phyloP scores from a whole-genome alignment of 139 green algal genomes.

The Chloropicon primus region DNA sequence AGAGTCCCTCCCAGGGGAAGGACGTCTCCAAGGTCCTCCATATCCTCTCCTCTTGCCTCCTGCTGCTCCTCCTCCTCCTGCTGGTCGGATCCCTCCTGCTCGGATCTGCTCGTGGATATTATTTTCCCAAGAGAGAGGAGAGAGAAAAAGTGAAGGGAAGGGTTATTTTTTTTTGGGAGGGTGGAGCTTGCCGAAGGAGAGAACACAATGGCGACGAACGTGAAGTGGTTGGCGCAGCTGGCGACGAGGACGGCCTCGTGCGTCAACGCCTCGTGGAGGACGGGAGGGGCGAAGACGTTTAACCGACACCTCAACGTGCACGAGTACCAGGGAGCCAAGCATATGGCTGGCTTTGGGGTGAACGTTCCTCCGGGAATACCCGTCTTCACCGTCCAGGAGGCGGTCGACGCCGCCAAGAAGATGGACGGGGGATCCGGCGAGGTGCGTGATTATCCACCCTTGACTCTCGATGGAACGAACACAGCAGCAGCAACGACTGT shows the following conservation, averaged over 20 bases:
- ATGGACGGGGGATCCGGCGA: slow-evolving; percentile 56
- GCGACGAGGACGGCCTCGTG: background rate
- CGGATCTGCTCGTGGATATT: too few species aligned
- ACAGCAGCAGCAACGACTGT: too few species aligned
- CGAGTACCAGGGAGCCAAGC: slow-evolving; percentile 65
- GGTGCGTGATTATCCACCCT: slow-evolving; percentile 26
- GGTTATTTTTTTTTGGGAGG: too few species aligned
- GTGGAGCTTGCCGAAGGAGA: too few species aligned
- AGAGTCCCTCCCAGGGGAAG: too few species aligned
- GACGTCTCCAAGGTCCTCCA: too few species aligned
- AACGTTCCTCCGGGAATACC: slow-evolving; percentile 80
- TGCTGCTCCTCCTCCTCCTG: too few species aligned
- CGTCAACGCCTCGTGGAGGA: background rate
- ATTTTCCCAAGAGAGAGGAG: too few species aligned
- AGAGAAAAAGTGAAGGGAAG: too few species aligned
- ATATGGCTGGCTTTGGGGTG: slow-evolving; percentile 86
- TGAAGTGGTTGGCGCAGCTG: background rate
- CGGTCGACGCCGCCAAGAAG: slow-evolving; percentile 47
- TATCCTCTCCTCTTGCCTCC: too few species aligned
- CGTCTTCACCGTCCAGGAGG: slow-evolving; percentile 55
- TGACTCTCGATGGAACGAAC: too few species aligned
- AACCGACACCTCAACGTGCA: slow-evolving; percentile 3
- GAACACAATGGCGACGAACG: background rate
- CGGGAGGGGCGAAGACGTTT: background rate
- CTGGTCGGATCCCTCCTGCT: too few species aligned